phyloP scores from a whole-genome alignment of 305 asterid species.

The Salvia sclarea region DNA sequence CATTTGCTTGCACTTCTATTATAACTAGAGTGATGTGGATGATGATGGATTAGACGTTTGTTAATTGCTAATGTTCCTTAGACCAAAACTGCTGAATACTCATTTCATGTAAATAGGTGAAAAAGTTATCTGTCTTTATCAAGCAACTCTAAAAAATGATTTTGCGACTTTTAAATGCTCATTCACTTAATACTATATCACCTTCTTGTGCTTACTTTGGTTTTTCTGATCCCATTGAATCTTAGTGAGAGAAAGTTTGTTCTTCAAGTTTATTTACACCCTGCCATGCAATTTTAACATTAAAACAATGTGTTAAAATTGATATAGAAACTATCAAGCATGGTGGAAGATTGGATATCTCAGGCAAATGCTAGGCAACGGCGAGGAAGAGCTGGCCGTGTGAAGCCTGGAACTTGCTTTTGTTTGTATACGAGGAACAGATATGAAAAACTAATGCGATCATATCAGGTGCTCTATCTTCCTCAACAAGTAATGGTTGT shows the following conservation, averaged over 20 bases:
- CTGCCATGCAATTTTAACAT: slow-evolving; percentile 17
- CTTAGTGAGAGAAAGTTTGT: neutral
- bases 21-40: slow-evolving; percentile 30
- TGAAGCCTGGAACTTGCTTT: slow-evolving; percentile 97
- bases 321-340: slow-evolving; percentile 89
- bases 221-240: slow-evolving; percentile 4
- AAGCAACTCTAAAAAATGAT: neutral
- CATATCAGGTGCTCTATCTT: slow-evolving; percentile 67
- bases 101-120: slow-evolving; percentile 4
- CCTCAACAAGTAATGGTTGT: slow-evolving; percentile 15
- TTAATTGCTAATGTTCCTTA: neutral
- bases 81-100: neutral
- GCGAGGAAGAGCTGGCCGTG: slow-evolving; percentile 99
- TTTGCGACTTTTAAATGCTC: neutral
- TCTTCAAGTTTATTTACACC: slow-evolving; percentile 15
- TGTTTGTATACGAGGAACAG: slow-evolving; percentile 76
- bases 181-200: slow-evolving; percentile 3
- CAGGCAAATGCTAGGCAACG: slow-evolving; percentile 97
- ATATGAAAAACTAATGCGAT: slow-evolving; percentile 90
- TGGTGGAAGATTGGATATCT: slow-evolving; percentile 99
- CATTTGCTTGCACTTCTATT: slow-evolving; percentile 31
- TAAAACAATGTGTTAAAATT: slow-evolving; percentile 16
- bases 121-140: neutral
- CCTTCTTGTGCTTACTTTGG: slow-evolving; percentile 12
- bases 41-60: slow-evolving; percentile 23